Base-by-base conservation (phyloP, 129 eudicot species). In the Flaveria brownii region DNA sequence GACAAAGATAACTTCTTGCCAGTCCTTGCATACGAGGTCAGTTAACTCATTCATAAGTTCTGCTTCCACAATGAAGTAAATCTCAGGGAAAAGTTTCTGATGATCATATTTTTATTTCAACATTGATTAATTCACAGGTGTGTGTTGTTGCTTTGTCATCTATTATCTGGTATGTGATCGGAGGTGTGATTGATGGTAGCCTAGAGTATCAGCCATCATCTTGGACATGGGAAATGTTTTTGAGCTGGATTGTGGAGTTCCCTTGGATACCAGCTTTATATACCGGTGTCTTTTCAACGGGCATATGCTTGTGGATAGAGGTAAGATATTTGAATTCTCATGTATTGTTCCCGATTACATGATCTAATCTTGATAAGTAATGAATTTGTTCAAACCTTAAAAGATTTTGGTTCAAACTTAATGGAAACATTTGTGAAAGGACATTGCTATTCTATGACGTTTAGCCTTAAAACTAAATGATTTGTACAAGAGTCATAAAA, bases 251-350 rank as follows among this genome's bases (percentile, higher is more conserved):
- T 47, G 54, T 81, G 52, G 51, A 74, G 41, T 92, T 90, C 77
- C 98, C 98, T 25, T 92, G 96, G 98, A 76, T 92, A 77, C 96
- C 98, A 41, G 98, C 89, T 55, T 71, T 90, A 26, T 92, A 90
- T 75, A 92, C 98, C 9, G 96, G 98, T 41, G 77, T 88, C 76
- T 90, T 92, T 51, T 90, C 98, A 14, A 90, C 98, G 0, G 87
- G 98, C 17, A 33, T 88, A 62, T 92, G 98, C 90, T 83, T 92
- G 66, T 92, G 92, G 92, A 77, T 88, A 74, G 98, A 92, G 96
- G 96, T 92, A 67, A 63, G 54, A 50, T 56, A 0, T 66, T 3
- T 16, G 2, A 43, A 8, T 39, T 75, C n/a, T 63, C 9, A 55
- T 55, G 4, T 5, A 22, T 18, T 17, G 10, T 55, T 72, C 6